Percentiles rank a stretch among this genome's conserved stretches.
Evolutionary conservation across 2,329 filamentous ascomycete genomes (phyloP).

Genomic region (Cordyceps tenuipes): DNA sequence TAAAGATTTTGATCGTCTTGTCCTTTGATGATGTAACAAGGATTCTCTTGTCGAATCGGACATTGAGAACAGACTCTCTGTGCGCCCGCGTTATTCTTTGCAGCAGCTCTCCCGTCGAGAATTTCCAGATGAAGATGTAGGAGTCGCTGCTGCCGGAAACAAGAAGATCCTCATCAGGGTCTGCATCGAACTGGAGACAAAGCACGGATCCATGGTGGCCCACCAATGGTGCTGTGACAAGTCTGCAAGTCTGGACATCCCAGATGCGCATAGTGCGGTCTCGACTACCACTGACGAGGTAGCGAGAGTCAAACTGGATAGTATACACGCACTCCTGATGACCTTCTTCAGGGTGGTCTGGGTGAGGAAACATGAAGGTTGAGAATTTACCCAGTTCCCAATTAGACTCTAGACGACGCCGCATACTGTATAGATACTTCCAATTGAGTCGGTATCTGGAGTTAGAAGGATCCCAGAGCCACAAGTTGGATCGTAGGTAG

Average conservation of each 20-base stretch:
- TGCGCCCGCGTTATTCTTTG: constrained; percentile 72
- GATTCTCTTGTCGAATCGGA: constrained; percentile 84
- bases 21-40: constrained; percentile 97
- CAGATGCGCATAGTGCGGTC: constrained; percentile 84
- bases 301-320: constrained; percentile 78
- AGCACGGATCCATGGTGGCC: constrained; percentile 83
- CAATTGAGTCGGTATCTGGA: constrained; percentile 67
- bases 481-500: constrained; percentile 38
- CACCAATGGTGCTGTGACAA: constrained; percentile 63
- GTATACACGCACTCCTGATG: constrained; percentile 93
- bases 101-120: constrained; percentile 79
- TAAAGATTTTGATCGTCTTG: constrained; percentile 95
- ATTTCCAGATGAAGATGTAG: constrained; percentile 83
- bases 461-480: constrained; percentile 40
- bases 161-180: constrained; percentile 81
- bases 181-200: constrained; percentile 89
- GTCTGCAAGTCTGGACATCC: constrained; percentile 73
- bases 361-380: constrained; percentile 88
- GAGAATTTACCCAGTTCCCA: constrained; percentile 77
- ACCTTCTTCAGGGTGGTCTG: constrained; percentile 67
- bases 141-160: constrained; percentile 92
- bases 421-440: constrained; percentile 87
- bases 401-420: constrained; percentile 76
- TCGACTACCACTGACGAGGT: constrained; percentile 85
- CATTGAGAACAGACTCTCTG: constrained; percentile 82